A percentile compares a stretch with the other conserved stretches of the same genome.
These are phyloP conservation scores for Epichloe festucae DNA, from an alignment of 2,329 filamentous ascomycete species.

Conservation along the genomic window DNA sequence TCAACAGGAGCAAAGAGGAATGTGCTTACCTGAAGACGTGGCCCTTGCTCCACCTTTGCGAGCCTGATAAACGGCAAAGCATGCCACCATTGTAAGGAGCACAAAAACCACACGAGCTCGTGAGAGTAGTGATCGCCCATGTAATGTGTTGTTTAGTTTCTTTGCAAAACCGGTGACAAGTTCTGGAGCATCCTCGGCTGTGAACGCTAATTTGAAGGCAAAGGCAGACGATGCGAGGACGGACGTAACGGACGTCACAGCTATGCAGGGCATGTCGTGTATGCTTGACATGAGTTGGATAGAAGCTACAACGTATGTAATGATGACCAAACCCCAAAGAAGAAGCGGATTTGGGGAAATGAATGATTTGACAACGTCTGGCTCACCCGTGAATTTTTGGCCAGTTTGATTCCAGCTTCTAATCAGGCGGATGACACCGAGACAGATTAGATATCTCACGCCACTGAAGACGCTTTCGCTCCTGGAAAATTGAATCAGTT, in stretches of 20 bases:
- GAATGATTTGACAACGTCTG: constrained; percentile 69
- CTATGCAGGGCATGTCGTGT: constrained; percentile 26
- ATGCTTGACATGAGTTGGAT: constrained; percentile 31
- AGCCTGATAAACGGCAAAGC: constrained; percentile 27
- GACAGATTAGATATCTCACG: constrained; percentile 29
- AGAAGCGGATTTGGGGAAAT: constrained; percentile 48
- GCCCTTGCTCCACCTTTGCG: constrained; percentile 15
- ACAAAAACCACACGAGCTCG: constrained; percentile 36
- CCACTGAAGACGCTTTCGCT: constrained; percentile 15
- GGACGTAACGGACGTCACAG: constrained; percentile 27
- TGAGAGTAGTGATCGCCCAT: constrained; percentile 31
- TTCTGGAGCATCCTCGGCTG: constrained; percentile 77
- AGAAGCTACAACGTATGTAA: constrained; percentile 52
- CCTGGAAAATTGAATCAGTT: constrained; percentile 9
- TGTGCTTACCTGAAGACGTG: constrained; percentile 17
- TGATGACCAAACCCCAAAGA: constrained; percentile 62
- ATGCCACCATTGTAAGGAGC: constrained; percentile 27
- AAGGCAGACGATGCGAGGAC: constrained; percentile 43
- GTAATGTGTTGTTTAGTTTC: constrained; percentile 26
- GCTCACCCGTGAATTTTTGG: constrained; percentile 84
- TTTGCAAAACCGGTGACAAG: constrained; percentile 42
- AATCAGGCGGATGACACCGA: constrained; percentile 51
- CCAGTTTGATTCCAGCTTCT: constrained; percentile 93
- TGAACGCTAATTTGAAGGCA: constrained; percentile 83
- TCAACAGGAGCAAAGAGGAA: neutral